Conservation (phyloP, 2,329 filamentous ascomycete species). For the Apiospora sp. region DNA sequence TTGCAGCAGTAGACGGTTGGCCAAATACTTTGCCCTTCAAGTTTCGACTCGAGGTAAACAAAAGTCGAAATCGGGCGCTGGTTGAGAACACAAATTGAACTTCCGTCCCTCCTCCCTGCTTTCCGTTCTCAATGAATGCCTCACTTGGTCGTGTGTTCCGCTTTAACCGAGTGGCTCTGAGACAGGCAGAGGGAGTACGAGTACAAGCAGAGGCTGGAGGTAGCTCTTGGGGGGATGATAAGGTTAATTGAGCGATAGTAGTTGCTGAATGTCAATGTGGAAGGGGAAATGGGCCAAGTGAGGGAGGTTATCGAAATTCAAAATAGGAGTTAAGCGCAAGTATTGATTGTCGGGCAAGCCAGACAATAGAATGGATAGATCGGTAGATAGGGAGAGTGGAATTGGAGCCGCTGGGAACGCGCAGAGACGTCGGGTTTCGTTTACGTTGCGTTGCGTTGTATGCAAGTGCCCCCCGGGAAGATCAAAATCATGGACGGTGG, state of each 20-base stretch:
- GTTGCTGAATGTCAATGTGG: conserved; percentile 5
- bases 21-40: not conserved
- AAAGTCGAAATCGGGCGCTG: conserved; percentile 9
- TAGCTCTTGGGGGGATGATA: not conserved
- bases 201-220: not conserved
- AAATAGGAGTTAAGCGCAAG: conserved; percentile 10
- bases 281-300: not conserved
- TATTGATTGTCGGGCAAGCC: conserved; percentile 1
- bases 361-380: not conserved
- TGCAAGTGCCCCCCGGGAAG: conserved; percentile 19
- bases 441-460: conserved; percentile 16
- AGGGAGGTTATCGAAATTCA: conserved; percentile 11
- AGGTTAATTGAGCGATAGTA: conserved; percentile 10
- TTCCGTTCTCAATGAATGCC: conserved; percentile 4
- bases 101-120: conserved; percentile 9
- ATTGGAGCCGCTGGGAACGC: conserved; percentile 3
- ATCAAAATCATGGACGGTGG: conserved; percentile 21
- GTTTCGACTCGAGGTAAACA: not conserved
- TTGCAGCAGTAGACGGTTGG: not conserved
- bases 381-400: conserved; percentile 13
- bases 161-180: not conserved
- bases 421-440: conserved; percentile 19
- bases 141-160: conserved; percentile 8
- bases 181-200: conserved; percentile 16
- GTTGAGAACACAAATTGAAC: not conserved